These are phyloP conservation scores for Emericellopsis atlantica DNA, from an alignment of 2,329 filamentous ascomycete species.

Conservation along the genomic window DNA sequence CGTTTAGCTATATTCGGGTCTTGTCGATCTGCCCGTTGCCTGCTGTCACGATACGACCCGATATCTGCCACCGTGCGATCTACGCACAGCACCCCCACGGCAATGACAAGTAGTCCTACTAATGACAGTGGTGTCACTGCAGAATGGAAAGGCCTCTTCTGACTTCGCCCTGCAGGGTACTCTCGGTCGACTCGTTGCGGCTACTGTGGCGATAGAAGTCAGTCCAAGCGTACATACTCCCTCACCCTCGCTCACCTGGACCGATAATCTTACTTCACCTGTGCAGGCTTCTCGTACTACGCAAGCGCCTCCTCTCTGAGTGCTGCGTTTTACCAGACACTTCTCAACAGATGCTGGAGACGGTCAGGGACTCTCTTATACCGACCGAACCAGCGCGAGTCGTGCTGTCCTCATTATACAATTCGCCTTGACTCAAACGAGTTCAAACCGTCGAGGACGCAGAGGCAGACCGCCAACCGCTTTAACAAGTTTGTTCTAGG, in stretches of 20 bases:
- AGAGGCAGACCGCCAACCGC: conserved; percentile 62
- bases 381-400: conserved; percentile 62
- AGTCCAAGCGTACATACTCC: conserved; percentile 29
- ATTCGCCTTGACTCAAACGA: conserved; percentile 56
- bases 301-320: conserved; percentile 47
- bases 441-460: conserved; percentile 57
- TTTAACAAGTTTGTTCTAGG: conserved; percentile 64
- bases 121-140: no score
- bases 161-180: conserved; percentile 25
- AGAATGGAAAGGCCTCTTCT: no score
- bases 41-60: no score
- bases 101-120: no score
- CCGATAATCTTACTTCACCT: conserved; percentile 3
- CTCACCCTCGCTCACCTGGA: not conserved
- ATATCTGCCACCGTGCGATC: no score
- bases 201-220: conserved; percentile 37
- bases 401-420: conserved; percentile 89
- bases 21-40: no score
- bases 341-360: conserved; percentile 69
- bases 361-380: conserved; percentile 61
- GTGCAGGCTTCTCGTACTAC: conserved; percentile 61
- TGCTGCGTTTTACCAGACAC: conserved; percentile 54
- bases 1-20: not conserved
- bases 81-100: no score
- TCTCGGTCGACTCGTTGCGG: conserved; percentile 38